Conservation (phyloP, 2,329 filamentous ascomycete species). For the Dactylonectria macrodidyma region DNA sequence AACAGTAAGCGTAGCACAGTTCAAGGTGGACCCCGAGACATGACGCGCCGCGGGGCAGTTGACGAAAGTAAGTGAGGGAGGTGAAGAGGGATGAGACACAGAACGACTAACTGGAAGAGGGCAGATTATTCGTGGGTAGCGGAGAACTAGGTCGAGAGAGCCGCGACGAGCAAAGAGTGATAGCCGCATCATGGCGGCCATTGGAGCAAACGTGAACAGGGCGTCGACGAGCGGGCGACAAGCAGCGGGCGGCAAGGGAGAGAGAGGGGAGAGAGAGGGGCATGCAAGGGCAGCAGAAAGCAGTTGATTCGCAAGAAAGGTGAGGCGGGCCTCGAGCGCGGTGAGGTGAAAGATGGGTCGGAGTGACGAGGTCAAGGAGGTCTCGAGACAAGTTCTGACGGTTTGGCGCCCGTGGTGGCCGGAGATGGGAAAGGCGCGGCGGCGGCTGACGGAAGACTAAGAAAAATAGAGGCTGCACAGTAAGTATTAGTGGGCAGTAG, state of each 20-base stretch:
- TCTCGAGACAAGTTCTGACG: constrained; percentile 26
- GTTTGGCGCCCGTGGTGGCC: neutral
- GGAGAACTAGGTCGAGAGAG: constrained; percentile 31
- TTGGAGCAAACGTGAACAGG: constrained; percentile 19
- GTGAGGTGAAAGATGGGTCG: constrained; percentile 26
- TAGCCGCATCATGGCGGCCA: constrained; percentile 21
- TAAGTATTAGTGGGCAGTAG: constrained; percentile 18
- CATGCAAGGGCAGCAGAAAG: neutral
- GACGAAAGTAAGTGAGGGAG: constrained; percentile 6
- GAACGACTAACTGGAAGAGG: constrained; percentile 41
- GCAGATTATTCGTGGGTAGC: constrained; percentile 36
- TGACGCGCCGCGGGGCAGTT: constrained; percentile 13
- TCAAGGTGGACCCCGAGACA: constrained; percentile 25
- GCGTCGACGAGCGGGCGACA: constrained; percentile 25
- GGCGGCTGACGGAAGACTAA: constrained; percentile 24
- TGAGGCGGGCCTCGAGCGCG: constrained; percentile 19
- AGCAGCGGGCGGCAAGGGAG: constrained; percentile 21
- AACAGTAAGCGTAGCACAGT: constrained; percentile 36
- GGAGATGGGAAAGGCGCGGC: constrained; percentile 16
- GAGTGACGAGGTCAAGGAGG: constrained; percentile 8
- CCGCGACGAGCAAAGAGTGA: constrained; percentile 30
- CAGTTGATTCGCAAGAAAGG: constrained; percentile 11
- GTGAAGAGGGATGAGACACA: constrained; percentile 6
- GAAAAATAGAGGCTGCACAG: constrained; percentile 17
- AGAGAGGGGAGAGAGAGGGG: neutral